Conservation (phyloP, 2,329 filamentous ascomycete genomes). For the Pseudogymnoascus pannorum region DNA sequence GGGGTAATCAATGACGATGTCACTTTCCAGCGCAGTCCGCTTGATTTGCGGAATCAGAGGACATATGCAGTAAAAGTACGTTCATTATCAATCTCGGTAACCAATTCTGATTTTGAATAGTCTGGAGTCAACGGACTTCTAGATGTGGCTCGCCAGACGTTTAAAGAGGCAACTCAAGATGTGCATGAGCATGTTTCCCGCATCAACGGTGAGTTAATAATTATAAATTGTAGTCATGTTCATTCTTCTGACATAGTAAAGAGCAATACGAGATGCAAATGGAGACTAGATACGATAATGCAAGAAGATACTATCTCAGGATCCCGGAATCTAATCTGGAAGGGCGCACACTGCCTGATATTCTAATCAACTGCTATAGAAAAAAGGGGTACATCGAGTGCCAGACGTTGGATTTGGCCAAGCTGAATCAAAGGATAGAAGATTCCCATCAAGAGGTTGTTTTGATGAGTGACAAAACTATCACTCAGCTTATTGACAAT, state of each 20-base stretch:
- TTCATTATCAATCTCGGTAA: neutral
- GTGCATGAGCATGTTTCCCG: slow-evolving; percentile 62
- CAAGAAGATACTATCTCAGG: slow-evolving; percentile 72
- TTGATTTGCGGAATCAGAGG: slow-evolving; percentile 84
- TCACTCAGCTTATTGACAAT: slow-evolving; percentile 64
- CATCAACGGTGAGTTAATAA: slow-evolving; percentile 48
- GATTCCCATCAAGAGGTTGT: slow-evolving; percentile 81
- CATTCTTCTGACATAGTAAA: slow-evolving; percentile 13
- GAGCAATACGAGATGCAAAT: slow-evolving; percentile 46
- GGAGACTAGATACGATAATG: slow-evolving; percentile 67
- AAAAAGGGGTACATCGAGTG: slow-evolving; percentile 77
- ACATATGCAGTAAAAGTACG: slow-evolving; percentile 76
- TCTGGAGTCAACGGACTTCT: slow-evolving; percentile 77
- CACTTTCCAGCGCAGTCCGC: slow-evolving; percentile 65
- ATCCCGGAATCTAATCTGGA: slow-evolving; percentile 58
- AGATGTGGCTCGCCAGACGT: slow-evolving; percentile 81
- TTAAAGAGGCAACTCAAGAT: slow-evolving; percentile 80
- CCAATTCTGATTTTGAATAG: slow-evolving; percentile 31
- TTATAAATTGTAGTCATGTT: neutral
- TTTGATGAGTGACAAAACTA: slow-evolving; percentile 68
- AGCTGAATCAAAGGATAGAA: slow-evolving; percentile 68
- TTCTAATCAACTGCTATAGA: slow-evolving; percentile 69
- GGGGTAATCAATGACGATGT: slow-evolving; percentile 74
- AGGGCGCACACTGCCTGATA: slow-evolving; percentile 48
- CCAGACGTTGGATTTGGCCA: slow-evolving; percentile 76